Evolutionary conservation across 192 early-diverging fungal species (phyloP).

Genomic region (Coemansia sp.): DNA sequence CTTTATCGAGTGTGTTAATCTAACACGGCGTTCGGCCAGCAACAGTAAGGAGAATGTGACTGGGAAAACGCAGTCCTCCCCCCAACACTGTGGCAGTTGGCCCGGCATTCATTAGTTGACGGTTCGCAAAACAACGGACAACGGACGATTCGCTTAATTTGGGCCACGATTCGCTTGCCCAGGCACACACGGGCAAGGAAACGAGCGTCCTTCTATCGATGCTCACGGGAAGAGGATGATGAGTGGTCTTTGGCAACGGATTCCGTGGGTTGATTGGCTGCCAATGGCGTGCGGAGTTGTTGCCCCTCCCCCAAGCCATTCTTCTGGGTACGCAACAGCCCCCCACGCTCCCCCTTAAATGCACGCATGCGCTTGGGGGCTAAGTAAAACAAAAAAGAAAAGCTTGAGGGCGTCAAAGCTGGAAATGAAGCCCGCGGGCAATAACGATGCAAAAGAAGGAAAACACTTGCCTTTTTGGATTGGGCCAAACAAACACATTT

Average conservation of each 20-base stretch:
- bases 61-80: not conserved
- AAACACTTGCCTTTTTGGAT: not conserved
- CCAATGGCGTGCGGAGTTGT: not conserved
- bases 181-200: not conserved
- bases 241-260: not conserved
- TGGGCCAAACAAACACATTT: slow-evolving; percentile 4
- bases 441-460: not conserved
- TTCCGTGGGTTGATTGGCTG: slow-evolving; percentile 11
- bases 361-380: not conserved
- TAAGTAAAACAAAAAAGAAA: too few relatives aligned
- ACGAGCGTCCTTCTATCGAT: not conserved
- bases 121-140: not conserved
- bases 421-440: slow-evolving; percentile 1
- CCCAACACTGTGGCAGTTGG: not conserved
- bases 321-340: slow-evolving; percentile 1
- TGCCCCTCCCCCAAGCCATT: not conserved
- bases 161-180: not conserved
- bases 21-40: not conserved
- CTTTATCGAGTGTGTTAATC: not conserved
- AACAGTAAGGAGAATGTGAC: not conserved
- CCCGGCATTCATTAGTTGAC: not conserved
- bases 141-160: slow-evolving; percentile 6
- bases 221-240: not conserved
- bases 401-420: too few relatives aligned
- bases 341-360: not conserved